Evolutionary conservation across 2,329 filamentous ascomycete genomes (phyloP).

Genomic region (Aspergillus fijiensis): DNA sequence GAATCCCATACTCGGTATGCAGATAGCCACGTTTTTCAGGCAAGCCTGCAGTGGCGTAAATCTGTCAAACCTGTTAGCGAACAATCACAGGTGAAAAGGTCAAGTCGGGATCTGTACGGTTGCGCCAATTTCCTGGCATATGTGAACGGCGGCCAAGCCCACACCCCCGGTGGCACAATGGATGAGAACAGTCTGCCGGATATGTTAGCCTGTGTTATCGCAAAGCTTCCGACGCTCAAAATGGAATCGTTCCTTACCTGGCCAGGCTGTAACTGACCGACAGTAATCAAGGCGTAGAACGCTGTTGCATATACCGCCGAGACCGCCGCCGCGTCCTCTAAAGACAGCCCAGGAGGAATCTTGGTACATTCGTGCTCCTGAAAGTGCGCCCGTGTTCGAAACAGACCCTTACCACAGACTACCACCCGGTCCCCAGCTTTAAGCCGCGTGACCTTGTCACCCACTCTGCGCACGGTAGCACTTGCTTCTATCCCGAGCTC

Average conservation of each 20-base stretch:
- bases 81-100: too few relatives aligned
- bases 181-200: constrained; percentile 25
- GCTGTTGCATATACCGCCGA: constrained; percentile 14
- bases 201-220: too few relatives aligned
- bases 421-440: constrained; percentile 33
- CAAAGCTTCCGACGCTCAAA: too few relatives aligned
- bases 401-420: constrained; percentile 10
- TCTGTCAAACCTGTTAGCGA: constrained; percentile 4
- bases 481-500: constrained; percentile 33
- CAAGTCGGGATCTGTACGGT: background rate
- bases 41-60: constrained; percentile 16
- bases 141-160: constrained; percentile 33
- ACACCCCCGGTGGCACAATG: constrained; percentile 34
- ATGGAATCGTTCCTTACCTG: constrained; percentile 11
- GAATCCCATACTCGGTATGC: constrained; percentile 15
- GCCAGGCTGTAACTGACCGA: constrained; percentile 23
- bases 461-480: constrained; percentile 33
- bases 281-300: constrained; percentile 22
- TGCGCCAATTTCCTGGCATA: constrained; percentile 26
- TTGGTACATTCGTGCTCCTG: background rate
- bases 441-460: constrained; percentile 25
- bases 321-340: constrained; percentile 18
- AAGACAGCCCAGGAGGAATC: background rate
- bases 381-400: constrained; percentile 3
- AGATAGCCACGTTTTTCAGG: constrained; percentile 12